A percentile compares a stretch with the other conserved stretches of the same genome.
Conservation (phyloP, 305 asterid genomes). For the Fraxinus velutina region DNA sequence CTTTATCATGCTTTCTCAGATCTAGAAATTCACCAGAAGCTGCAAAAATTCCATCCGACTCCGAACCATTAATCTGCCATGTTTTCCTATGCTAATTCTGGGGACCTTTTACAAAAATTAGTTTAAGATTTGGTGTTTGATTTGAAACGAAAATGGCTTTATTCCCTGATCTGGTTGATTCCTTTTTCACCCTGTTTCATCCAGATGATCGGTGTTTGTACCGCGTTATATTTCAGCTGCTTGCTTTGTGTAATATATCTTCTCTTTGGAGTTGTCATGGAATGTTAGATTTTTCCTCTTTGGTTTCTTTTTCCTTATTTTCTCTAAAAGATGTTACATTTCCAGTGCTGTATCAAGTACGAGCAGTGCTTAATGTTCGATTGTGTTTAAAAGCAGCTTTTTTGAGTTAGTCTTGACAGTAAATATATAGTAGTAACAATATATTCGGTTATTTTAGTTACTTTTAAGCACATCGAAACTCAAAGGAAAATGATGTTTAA, state of each 20-base stretch:
- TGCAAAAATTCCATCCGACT: background rate
- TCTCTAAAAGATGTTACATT: background rate
- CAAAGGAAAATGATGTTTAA: background rate
- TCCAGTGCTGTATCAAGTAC: background rate
- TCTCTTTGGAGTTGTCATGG: background rate
- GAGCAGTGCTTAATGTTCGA: background rate
- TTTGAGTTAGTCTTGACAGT: background rate
- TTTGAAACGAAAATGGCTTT: background rate
- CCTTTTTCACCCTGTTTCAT: background rate
- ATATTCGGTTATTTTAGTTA: background rate
- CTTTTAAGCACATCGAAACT: background rate
- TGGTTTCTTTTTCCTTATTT: background rate
- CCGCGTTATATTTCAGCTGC: background rate
- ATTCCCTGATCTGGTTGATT: background rate
- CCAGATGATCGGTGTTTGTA: background rate
- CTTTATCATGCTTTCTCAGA: background rate
- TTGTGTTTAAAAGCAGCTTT: background rate
- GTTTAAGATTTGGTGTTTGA: background rate
- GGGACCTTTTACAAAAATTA: background rate
- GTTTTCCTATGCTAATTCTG: background rate
- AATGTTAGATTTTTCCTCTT: background rate
- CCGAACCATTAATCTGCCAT: background rate
- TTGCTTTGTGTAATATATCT: background rate
- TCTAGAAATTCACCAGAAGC: background rate
- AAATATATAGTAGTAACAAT: background rate